Conservation (phyloP, 2,329 filamentous ascomycete genomes). For the Epichloe hybrida region DNA sequence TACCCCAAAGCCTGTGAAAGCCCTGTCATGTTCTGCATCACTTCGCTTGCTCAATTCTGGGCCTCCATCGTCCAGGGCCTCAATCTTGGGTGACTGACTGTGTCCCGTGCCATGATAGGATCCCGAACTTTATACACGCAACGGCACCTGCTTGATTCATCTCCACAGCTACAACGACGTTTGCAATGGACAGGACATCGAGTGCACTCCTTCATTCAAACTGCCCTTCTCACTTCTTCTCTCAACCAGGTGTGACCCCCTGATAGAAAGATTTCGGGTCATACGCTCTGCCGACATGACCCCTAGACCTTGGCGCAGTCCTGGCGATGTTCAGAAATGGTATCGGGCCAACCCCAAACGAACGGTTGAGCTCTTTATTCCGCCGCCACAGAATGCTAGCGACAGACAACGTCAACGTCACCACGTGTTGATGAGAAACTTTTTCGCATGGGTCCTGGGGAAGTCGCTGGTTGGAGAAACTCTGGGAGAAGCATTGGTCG, state of each 20-base stretch:
- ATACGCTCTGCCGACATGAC: constrained; percentile 12
- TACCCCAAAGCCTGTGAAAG: neutral
- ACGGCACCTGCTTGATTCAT: constrained; percentile 58
- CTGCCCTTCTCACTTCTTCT: constrained; percentile 47
- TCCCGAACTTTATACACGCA: constrained; percentile 52
- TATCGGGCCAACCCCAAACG: constrained; percentile 16
- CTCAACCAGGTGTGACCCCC: constrained; percentile 41
- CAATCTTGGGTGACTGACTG: neutral
- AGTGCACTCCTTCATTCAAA: constrained; percentile 53
- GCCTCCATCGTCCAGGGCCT: neutral
- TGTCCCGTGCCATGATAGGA: constrained; percentile 36
- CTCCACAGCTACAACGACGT: constrained; percentile 33
- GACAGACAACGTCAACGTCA: constrained; percentile 44
- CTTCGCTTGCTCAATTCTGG: neutral
- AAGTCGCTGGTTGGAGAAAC: constrained; percentile 54
- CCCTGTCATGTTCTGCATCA: neutral
- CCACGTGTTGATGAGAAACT: constrained; percentile 58
- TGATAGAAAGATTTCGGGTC: constrained; percentile 41
- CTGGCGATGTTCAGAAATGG: constrained; percentile 20
- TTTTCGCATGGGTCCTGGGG: constrained; percentile 57
- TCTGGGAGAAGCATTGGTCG: constrained; percentile 50
- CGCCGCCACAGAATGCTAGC: constrained; percentile 41
- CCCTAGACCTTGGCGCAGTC: constrained; percentile 13
- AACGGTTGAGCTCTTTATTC: constrained; percentile 53
- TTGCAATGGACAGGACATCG: constrained; percentile 42